Base-by-base conservation (phyloP, 176 grass and related monocot species). In the Carex kokanica region DNA sequence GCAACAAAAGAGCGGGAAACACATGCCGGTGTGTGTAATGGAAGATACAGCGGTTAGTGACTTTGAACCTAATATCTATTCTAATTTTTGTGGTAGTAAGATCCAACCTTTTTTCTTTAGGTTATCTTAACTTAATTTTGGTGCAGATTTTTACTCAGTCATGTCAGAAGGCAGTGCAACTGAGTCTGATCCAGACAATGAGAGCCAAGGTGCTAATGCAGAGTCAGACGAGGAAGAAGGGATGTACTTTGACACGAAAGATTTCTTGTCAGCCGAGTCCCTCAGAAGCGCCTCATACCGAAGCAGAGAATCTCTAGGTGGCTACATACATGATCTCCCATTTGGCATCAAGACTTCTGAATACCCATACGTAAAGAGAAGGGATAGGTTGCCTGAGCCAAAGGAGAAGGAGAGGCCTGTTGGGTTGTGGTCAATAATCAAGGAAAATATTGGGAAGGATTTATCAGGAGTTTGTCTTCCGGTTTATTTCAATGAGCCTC, bases 401-500 rank as follows among this genome's bases (percentile, higher is more conserved):
- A 97, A 92, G 80, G 94, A 97, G 79, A 97, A 92, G 83, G 94
- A 97, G 73, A 97, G 89, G 40, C 94, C 92, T 45, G 78, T 97
- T 87, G 94, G 94, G 47, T 88, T 98, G 61, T 98, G 95, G 95
- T 98, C 95, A 78, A 98, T 98, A 89, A 98, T 98, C 60, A 98
- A 91, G 92, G 95, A 98, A 84, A 98, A 98, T 85, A 94, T 98
- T 32, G 95, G 95, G 53, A 98, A 98, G 83, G 95, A 98, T 86
- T 89, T 98, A 59, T 94, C 95, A 1, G 92, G 95, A 84, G 95
- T 98, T 55, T 98, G 95, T 47, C 87, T 98, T 71, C 95, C 95
- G 72, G 95, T 98, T 93, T 94, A 98, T 85, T 98, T 98, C 84
- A 98, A 98, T 15, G 95, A 98, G 74, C 95, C 95, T 82, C 81